Conservation (phyloP, 495 filamentous ascomycete species). For the Peziza echinospora region DNA sequence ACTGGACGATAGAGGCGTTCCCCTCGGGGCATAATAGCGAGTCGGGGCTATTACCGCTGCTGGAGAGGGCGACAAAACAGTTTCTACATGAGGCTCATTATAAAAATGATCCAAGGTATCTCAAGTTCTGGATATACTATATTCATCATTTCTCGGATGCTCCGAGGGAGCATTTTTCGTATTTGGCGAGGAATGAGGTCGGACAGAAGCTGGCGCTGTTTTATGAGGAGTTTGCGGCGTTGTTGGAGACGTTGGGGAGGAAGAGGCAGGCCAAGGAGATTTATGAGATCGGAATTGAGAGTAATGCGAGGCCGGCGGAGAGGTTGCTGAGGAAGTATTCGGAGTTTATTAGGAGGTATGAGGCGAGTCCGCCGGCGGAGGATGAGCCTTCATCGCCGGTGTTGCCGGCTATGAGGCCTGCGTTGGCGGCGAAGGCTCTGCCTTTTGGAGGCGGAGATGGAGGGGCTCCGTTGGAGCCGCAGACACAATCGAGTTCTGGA, state of each 20-base stretch:
- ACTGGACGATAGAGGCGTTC: slow-evolving; percentile 89
- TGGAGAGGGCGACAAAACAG: slow-evolving; percentile 77
- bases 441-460: slow-evolving; percentile 6
- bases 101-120: slow-evolving; percentile 81
- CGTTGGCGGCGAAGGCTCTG: slow-evolving; percentile 48
- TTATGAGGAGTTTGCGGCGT: slow-evolving; percentile 89
- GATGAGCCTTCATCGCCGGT: slow-evolving; percentile 67
- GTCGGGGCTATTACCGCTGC: slow-evolving; percentile 66
- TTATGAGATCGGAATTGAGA: slow-evolving; percentile 68
- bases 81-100: slow-evolving; percentile 73
- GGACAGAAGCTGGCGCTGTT: slow-evolving; percentile 80
- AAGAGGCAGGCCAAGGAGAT: slow-evolving; percentile 91
- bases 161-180: slow-evolving; percentile 78
- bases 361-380: slow-evolving; percentile 31
- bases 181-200: slow-evolving; percentile 67
- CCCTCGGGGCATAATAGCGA: slow-evolving; percentile 86
- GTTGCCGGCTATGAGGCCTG: slow-evolving; percentile 60
- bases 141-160: slow-evolving; percentile 80
- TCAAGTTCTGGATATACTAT: slow-evolving; percentile 85
- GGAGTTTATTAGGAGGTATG: slow-evolving; percentile 67
- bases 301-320: slow-evolving; percentile 63
- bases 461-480: slow-evolving; percentile 33
- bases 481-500: slow-evolving; percentile 34
- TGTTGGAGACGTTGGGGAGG: slow-evolving; percentile 65
- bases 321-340: slow-evolving; percentile 67